Conservation (phyloP, 257 asterid species). For the Petunia secreta region DNA sequence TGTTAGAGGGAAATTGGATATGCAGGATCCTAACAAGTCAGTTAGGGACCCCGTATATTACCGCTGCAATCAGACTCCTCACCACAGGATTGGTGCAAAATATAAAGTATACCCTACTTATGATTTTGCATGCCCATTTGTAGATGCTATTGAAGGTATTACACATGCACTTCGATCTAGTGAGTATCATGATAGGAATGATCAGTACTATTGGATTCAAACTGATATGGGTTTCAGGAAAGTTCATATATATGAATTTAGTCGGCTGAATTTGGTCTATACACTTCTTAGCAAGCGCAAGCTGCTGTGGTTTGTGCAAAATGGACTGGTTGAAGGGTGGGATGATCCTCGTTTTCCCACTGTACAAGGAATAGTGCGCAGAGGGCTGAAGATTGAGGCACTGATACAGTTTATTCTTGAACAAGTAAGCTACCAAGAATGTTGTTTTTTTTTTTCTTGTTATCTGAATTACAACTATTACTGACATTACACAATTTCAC, state of each 20-base stretch:
- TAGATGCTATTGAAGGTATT: conserved; percentile 88
- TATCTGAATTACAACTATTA: background rate
- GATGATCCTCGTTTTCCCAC: conserved; percentile 99
- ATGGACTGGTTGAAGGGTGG: conserved; percentile 96
- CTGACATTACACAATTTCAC: background rate
- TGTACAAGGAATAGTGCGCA: conserved; percentile 94
- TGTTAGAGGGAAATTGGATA: conserved; percentile 82
- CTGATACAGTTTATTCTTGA: conserved; percentile 89
- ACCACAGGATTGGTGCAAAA: conserved; percentile 83
- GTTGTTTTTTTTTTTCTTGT: background rate
- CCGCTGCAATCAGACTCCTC: conserved; percentile 94
- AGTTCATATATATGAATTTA: conserved; percentile 85
- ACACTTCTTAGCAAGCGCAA: conserved; percentile 99
- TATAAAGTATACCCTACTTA: conserved; percentile 89
- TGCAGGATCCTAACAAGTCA: conserved; percentile 93
- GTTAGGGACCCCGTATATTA: conserved; percentile 94
- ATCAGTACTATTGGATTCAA: conserved; percentile 89
- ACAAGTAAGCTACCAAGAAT: conserved; percentile 53
- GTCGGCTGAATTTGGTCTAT: conserved; percentile 89
- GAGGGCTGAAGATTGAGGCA: conserved; percentile 90
- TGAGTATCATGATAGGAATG: conserved; percentile 96
- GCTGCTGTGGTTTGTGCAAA: conserved; percentile 96
- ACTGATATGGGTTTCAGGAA: conserved; percentile 80
- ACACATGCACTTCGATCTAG: conserved; percentile 97
- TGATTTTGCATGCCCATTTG: conserved; percentile 95